Conservation (phyloP, 225 moss, liverwort and hornwort genomes). For the Anthoceros angustus region DNA sequence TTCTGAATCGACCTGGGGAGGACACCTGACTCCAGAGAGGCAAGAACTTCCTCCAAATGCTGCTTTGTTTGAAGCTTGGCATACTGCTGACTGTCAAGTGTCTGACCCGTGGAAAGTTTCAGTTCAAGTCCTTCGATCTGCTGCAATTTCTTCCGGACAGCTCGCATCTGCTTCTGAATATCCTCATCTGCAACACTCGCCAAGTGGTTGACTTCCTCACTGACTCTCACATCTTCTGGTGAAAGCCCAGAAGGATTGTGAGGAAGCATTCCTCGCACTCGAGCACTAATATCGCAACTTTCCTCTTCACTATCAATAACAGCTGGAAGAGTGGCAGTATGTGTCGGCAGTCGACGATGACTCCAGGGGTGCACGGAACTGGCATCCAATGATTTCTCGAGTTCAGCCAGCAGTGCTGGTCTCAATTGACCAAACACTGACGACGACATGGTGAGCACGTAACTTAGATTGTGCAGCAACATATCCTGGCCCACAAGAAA, state of each 20-base stretch:
- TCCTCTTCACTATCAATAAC: constrained; percentile 86
- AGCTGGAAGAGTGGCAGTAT: constrained; percentile 68
- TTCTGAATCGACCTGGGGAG: constrained; percentile 24
- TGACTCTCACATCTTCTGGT: constrained; percentile 24
- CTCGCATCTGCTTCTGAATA: constrained; percentile 61
- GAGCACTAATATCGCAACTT: constrained; percentile 29
- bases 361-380: constrained; percentile 73
- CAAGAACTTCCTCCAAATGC: constrained; percentile 41
- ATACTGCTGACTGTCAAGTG: constrained; percentile 74
- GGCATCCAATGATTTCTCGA: constrained; percentile 68
- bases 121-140: constrained; percentile 86
- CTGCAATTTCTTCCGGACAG: constrained; percentile 80
- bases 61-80: constrained; percentile 58
- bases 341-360: constrained; percentile 52
- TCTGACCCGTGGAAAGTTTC: constrained; percentile 56
- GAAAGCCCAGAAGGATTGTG: constrained; percentile 20
- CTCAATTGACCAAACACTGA: constrained; percentile 57
- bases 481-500: constrained; percentile 38
- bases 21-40: constrained; percentile 61
- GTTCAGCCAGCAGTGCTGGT: constrained; percentile 50
- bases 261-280: constrained; percentile 21
- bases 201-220: constrained; percentile 43
- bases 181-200: constrained; percentile 38
- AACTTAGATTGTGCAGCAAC: constrained; percentile 65
- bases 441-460: constrained; percentile 77